A percentile compares a stretch with the other conserved stretches of the same genome.
phyloP scores from a whole-genome alignment of 768 basidiomycete species.

The Tremella yokohamensis region DNA sequence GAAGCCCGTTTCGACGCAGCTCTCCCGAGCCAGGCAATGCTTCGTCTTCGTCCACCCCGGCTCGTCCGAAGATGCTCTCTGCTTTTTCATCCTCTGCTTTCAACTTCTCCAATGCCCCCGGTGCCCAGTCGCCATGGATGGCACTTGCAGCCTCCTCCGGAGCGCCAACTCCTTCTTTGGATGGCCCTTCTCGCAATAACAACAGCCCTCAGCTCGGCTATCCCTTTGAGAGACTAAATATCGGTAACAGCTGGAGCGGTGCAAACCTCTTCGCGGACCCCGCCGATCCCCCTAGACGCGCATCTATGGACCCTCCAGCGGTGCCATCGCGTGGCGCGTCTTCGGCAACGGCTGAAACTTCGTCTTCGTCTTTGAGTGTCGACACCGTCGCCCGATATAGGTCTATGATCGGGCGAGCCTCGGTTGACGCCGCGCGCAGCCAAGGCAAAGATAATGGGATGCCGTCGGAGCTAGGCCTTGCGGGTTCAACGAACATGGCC shows the following conservation, averaged over 20 bases:
- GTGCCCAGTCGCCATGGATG: constrained; percentile 38
- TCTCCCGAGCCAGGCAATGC: background rate
- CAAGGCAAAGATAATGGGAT: constrained; percentile 11
- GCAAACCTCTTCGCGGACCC: constrained; percentile 35
- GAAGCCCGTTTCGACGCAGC: background rate
- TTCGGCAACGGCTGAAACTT: too few species aligned
- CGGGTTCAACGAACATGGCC: constrained; percentile 7
- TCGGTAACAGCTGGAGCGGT: constrained; percentile 43
- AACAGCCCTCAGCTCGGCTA: constrained; percentile 48
- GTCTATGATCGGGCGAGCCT: constrained; percentile 17
- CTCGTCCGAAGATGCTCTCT: background rate
- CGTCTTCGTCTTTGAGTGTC: constrained; percentile 20
- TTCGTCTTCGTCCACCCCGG: background rate
- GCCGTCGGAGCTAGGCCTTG: background rate
- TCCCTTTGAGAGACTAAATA: constrained; percentile 47
- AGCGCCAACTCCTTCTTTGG: constrained; percentile 45
- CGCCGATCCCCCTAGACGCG: background rate
- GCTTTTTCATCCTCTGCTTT: constrained; percentile 10
- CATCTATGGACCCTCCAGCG: constrained; percentile 7
- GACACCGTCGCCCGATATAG: constrained; percentile 28
- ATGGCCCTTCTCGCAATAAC: constrained; percentile 24
- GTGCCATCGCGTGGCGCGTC: too few species aligned
- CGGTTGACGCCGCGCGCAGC: background rate
- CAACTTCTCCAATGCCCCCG: constrained; percentile 13
- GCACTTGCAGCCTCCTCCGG: constrained; percentile 43